phyloP scores from a whole-genome alignment of 2,329 filamentous ascomycete genomes.

The Cladosporium cucumerinum region DNA sequence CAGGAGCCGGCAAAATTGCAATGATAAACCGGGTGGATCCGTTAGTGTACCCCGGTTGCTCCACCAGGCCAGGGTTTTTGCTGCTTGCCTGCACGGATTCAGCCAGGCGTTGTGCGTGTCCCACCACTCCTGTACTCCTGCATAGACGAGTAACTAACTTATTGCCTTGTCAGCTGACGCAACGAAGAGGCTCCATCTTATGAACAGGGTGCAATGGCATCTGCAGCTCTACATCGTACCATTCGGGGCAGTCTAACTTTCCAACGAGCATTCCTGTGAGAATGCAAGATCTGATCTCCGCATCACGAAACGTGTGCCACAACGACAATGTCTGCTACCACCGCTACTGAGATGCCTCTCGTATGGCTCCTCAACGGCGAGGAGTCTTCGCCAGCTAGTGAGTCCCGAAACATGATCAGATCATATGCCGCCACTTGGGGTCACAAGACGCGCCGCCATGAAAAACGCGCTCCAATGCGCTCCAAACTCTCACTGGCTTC shows the following conservation, averaged over 20 bases:
- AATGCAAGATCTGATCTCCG: neutral
- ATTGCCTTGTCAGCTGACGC: neutral
- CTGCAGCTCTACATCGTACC: neutral
- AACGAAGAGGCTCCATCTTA: neutral
- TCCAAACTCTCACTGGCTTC: neutral
- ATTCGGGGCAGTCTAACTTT: neutral
- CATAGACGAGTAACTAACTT: neutral
- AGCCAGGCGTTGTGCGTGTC: neutral
- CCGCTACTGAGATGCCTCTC: neutral
- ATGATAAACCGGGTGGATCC: neutral
- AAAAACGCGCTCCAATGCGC: neutral
- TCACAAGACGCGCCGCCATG: neutral
- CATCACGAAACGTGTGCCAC: neutral
- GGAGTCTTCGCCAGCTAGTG: neutral
- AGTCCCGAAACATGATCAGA: neutral
- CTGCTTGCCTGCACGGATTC: neutral
- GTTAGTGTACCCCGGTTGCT: neutral
- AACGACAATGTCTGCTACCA: neutral
- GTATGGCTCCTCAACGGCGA: neutral
- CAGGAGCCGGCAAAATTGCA: neutral
- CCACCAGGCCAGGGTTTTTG: neutral
- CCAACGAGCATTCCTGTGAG: neutral
- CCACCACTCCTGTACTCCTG: neutral
- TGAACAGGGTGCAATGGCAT: neutral
- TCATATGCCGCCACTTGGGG: constrained; percentile 7